A percentile compares a stretch with the other conserved stretches of the same genome.
Evolutionary conservation across 768 basidiomycete species (phyloP).

Genomic region (Podaxis sp.): DNA sequence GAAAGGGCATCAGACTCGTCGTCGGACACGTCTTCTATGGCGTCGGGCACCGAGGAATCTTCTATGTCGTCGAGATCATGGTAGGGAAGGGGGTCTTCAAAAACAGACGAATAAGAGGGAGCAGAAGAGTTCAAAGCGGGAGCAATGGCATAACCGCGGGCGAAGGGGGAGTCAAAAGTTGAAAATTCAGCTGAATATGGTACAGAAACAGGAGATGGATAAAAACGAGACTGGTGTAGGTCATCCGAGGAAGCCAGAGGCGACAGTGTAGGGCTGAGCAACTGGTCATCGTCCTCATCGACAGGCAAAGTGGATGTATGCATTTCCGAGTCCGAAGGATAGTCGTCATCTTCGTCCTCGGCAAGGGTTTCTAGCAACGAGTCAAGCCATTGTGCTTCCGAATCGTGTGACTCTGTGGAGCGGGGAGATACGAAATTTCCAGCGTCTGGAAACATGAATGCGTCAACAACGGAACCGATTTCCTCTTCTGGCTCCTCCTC

Average conservation of each 20-base stretch:
- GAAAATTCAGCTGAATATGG: slow-evolving; percentile 36
- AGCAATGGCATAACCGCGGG: slow-evolving; percentile 52
- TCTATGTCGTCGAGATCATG: slow-evolving; percentile 63
- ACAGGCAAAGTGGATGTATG: slow-evolving; percentile 46
- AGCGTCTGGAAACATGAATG: slow-evolving; percentile 83
- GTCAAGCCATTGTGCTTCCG: slow-evolving; percentile 82
- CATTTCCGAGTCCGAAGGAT: slow-evolving; percentile 42
- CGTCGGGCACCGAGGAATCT: slow-evolving; percentile 72
- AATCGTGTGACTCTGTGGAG: slow-evolving; percentile 39
- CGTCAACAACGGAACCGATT: slow-evolving; percentile 52
- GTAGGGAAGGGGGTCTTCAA: slow-evolving; percentile 64
- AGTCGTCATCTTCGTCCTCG: slow-evolving; percentile 68
- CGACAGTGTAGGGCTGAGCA: slow-evolving; percentile 63
- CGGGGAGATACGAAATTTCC: slow-evolving; percentile 48
- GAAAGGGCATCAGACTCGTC: slow-evolving; percentile 77
- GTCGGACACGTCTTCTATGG: slow-evolving; percentile 83
- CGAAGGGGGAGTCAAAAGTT: slow-evolving; percentile 17
- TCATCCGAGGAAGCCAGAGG: slow-evolving; percentile 82
- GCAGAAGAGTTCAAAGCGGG: slow-evolving; percentile 45
- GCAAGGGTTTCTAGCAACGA: slow-evolving; percentile 73
- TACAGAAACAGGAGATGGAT: slow-evolving; percentile 46
- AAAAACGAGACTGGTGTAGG: slow-evolving; percentile 49
- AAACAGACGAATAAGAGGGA: slow-evolving; percentile 42
- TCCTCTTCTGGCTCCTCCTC: slow-evolving; percentile 49
- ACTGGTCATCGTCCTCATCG: slow-evolving; percentile 66